Percentiles rank a stretch among this genome's conserved stretches.
Conservation (phyloP, 768 basidiomycete species). For the Russula vinacea region DNA sequence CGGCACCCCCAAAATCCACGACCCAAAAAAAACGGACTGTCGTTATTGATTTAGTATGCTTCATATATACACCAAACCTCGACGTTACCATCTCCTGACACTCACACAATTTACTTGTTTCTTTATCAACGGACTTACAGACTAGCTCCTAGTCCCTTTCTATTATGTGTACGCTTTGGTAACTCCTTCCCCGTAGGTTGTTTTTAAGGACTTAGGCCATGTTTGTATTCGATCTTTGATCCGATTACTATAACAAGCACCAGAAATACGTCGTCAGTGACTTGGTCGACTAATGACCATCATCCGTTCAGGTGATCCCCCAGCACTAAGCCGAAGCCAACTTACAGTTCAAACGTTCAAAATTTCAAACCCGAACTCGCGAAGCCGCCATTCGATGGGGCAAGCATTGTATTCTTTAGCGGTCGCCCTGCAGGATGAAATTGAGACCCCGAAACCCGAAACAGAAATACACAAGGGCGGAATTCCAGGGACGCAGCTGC, state of each 20-base stretch:
- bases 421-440: neutral
- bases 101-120: neutral
- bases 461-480: neutral
- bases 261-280: neutral
- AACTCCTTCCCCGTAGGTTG: neutral
- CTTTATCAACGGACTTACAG: neutral
- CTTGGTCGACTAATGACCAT: neutral
- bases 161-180: neutral
- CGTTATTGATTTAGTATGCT: slow-evolving; percentile 6
- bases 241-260: neutral
- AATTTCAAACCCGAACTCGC: too few species aligned
- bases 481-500: neutral
- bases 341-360: too few species aligned
- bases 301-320: neutral
- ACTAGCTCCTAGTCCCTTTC: neutral
- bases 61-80: neutral
- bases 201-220: neutral
- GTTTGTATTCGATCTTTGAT: neutral
- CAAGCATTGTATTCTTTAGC: too few species aligned
- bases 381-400: neutral
- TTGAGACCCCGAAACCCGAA: neutral
- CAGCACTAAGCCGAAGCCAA: too few species aligned
- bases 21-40: slow-evolving; percentile 9
- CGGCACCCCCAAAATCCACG: neutral
- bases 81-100: neutral